Percentiles rank a stretch among this genome's conserved stretches.
These are phyloP conservation scores for Pneumocystis murina DNA, from an alignment of 1,139 yeast species.

Conservation along the genomic window DNA sequence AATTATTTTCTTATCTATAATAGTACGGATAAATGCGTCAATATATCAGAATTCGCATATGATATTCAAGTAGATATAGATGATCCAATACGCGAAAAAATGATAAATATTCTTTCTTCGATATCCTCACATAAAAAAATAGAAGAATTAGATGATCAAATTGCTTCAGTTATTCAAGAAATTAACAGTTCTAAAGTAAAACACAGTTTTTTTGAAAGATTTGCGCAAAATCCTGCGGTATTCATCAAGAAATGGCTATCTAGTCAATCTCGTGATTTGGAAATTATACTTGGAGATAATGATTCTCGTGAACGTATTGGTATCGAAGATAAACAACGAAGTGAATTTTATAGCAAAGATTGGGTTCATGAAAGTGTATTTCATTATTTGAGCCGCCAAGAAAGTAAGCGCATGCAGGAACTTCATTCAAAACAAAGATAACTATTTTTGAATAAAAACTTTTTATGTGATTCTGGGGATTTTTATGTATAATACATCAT, in stretches of 20 bases:
- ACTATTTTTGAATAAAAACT: not conserved
- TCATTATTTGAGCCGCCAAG: conserved; percentile 12
- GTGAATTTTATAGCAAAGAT: conserved; percentile 15
- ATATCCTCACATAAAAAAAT: conserved; percentile 22
- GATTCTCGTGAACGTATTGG: conserved; percentile 48
- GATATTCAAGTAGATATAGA: conserved; percentile 57
- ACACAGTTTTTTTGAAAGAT: conserved; percentile 56
- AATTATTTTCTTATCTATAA: conserved; percentile 69
- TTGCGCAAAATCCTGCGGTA: conserved; percentile 61
- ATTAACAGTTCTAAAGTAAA: conserved; percentile 51
- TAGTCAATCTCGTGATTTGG: conserved; percentile 60
- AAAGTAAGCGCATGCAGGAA: not conserved
- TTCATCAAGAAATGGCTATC: conserved; percentile 61
- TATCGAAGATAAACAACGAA: conserved; percentile 68
- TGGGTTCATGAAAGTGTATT: conserved; percentile 18
- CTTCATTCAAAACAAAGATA: conserved; percentile 1
- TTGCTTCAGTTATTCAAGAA: conserved; percentile 47
- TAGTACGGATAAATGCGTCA: conserved; percentile 26
- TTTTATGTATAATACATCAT: not conserved
- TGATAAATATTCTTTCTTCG: conserved; percentile 10
- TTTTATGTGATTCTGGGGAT: not conserved
- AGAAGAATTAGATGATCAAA: conserved; percentile 42
- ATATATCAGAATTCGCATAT: conserved; percentile 20
- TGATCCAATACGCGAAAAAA: conserved; percentile 37
- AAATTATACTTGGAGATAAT: conserved; percentile 57